Base-by-base conservation (phyloP, 2,329 filamentous ascomycete species). In the Penicillium fuscoglaucum region DNA sequence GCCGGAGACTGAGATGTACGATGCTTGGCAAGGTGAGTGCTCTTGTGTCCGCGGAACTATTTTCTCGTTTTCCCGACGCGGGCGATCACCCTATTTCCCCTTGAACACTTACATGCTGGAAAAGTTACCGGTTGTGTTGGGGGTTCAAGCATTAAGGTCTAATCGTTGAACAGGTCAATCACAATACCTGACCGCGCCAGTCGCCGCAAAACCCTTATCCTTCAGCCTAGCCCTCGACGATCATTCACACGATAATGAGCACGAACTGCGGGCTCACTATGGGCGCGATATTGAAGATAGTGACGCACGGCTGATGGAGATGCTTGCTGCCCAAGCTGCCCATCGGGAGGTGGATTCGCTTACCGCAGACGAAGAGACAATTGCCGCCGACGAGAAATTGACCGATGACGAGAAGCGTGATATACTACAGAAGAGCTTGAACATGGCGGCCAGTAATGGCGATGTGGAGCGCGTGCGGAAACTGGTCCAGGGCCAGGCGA, bases 401-500 rank as follows among this genome's bases (percentile, higher is more conserved):
- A 84, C 90, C 0, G 83, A 85, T 24, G 84, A 86, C 7, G 89
- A 96, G 73, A 98, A 97, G 81, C 87, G 82, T 66, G 84, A 89
- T 46, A 85, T 90, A 39, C 76, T 99, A 41, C 95, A 99, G 73
- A 93, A 91, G 71, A 87, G 90, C 15, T 81, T 99, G 64, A 93
- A 93, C 70, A 96, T 97, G 87, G 93, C 95, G 13, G 92, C 95
- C 2, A 97, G 93, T 74, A 99, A 99, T 74, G 95, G 95, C 50
- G 95, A 98, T 76, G 86, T 91, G 41, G 87, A 89, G 48, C 87
- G 92, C 60, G 88, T 99, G 47, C 83, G 84, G 64, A 88, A 87
- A 70, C 83, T 99, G 41, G 79, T 98, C 4, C 78, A 82, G 44
- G 92, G 92, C 19, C 86, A 86, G 57, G 89, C 90, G 15, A 90